Base-by-base conservation (phyloP, 176 grass and related monocot genomes). In the Saccharum spontaneum region DNA sequence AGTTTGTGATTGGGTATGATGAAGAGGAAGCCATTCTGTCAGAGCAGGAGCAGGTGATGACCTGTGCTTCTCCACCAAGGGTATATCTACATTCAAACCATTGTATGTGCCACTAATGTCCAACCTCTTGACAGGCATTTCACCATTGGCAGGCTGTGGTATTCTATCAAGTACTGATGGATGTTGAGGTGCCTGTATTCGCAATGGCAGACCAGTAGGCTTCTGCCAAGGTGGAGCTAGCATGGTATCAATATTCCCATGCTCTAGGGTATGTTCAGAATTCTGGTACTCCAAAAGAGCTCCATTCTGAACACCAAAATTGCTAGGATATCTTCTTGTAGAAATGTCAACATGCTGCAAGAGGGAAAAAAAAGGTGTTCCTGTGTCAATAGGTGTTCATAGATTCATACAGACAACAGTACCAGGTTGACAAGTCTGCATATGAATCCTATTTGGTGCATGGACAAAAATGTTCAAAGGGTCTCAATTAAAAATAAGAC, bases 331-430 rank as follows among this genome's bases (percentile, higher is more conserved):
- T 75, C 85, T 94, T 81, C 87, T 91, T 71, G 64, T 82, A 55
- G 61, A 49, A 48, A 70, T 70, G 67, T 94, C 87, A 79, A 66
- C 84, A 83, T 83, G 84, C 97, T 99, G 88, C 67, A 88, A 67
- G 16, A 24, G 48, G 12, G 44, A 81, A 45, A 64, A 22, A 59
- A 83, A 46, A 45, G 16, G 22, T 15, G 3, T 63, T 30, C 54
- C 17, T 74, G 50, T 80, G 41, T 87, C 33, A 91, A 69, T 4
- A 62, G 10, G 18, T 57, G 80, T 43, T 71, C 64, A 44, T 78
- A 54, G 11, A 64, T 59, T 49, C 39, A 82, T 14, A 79, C 9
- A 48, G 30, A 79, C 33, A 75, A 16, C 63, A 77, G 17, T 73
- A 37, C 10, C 30, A 67, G 5, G 46, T 64, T 34, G 31, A 81